phyloP scores from a whole-genome alignment of 169 alveolate species.

The Eimeria necatrix region DNA sequence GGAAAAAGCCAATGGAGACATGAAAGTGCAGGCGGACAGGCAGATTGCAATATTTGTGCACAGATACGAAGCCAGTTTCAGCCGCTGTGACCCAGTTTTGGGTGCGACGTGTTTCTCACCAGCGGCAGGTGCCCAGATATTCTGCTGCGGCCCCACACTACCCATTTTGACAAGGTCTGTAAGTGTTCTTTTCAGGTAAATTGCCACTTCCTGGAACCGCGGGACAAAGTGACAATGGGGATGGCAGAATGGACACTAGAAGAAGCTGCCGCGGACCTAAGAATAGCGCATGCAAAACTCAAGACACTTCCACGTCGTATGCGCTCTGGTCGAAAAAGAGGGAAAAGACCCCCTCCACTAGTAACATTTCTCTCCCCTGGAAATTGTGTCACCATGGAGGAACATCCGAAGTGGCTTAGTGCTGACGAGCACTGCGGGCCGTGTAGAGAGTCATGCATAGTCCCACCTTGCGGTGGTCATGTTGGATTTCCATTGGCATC shows the following conservation, averaged over 20 bases:
- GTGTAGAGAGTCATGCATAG: not conserved
- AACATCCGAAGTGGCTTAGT: constrained; percentile 38
- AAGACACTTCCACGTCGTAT: constrained; percentile 66
- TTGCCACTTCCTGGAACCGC: constrained; percentile 72
- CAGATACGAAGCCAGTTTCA: not conserved
- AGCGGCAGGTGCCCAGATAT: too few relatives aligned
- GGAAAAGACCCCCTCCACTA: constrained; percentile 54
- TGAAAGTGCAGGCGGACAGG: not conserved
- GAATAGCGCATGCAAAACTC: constrained; percentile 63
- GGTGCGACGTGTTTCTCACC: not conserved
- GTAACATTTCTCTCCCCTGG: constrained; percentile 44
- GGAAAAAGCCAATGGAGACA: not conserved
- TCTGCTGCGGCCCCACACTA: not conserved
- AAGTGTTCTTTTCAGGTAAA: constrained; percentile 9
- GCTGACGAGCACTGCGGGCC: constrained; percentile 50
- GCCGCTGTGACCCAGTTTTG: not conserved
- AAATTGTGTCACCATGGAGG: constrained; percentile 39
- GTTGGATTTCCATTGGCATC: not conserved
- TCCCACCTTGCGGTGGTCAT: constrained; percentile 2
- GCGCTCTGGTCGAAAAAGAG: constrained; percentile 68
- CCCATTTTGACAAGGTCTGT: not conserved
- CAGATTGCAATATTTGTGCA: not conserved
- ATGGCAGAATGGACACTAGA: constrained; percentile 75
- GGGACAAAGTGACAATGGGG: constrained; percentile 71
- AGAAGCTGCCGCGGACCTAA: constrained; percentile 48